A percentile compares a stretch with the other conserved stretches of the same genome.
Conservation (phyloP, 257 asterid genomes). For the Cinchona pubescens region DNA sequence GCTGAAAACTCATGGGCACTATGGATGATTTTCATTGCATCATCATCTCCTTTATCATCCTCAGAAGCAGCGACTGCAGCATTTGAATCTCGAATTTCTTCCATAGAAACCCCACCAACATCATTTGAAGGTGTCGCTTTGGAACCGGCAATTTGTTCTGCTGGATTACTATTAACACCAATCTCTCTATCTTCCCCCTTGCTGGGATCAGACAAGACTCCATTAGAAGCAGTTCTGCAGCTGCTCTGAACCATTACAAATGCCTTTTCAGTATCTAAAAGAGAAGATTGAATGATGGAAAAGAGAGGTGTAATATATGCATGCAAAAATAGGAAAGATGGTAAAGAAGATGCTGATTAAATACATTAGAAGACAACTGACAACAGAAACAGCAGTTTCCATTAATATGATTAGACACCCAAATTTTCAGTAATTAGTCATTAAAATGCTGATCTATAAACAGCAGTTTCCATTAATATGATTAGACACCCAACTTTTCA, state of each 20-base stretch:
- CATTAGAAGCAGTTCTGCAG: slow-evolving; percentile 50
- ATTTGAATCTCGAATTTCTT: slow-evolving; percentile 38
- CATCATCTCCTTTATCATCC: slow-evolving; percentile 39
- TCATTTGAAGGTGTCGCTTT: slow-evolving; percentile 35
- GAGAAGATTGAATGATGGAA: not conserved
- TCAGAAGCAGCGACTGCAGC: slow-evolving; percentile 27
- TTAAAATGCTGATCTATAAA: not conserved
- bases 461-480: not conserved
- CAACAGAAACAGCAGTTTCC: not conserved
- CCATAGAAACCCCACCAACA: slow-evolving; percentile 35
- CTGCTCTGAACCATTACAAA: slow-evolving; percentile 44
- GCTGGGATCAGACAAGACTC: slow-evolving; percentile 42
- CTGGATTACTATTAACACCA: slow-evolving; percentile 9
- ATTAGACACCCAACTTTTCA: not conserved
- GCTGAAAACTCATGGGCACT: slow-evolving; percentile 59
- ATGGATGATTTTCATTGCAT: slow-evolving; percentile 37
- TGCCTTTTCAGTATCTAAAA: slow-evolving; percentile 2
- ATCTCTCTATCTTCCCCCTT: slow-evolving; percentile 40
- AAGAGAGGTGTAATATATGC: not conserved
- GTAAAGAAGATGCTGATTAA: not conserved
- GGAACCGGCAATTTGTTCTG: slow-evolving; percentile 17
- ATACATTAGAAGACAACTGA: not conserved
- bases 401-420: not conserved
- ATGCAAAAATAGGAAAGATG: not conserved
- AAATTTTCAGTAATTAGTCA: not conserved